Base-by-base conservation (phyloP, 176 grass and related monocot species). In the Neostapfia colusana region DNA sequence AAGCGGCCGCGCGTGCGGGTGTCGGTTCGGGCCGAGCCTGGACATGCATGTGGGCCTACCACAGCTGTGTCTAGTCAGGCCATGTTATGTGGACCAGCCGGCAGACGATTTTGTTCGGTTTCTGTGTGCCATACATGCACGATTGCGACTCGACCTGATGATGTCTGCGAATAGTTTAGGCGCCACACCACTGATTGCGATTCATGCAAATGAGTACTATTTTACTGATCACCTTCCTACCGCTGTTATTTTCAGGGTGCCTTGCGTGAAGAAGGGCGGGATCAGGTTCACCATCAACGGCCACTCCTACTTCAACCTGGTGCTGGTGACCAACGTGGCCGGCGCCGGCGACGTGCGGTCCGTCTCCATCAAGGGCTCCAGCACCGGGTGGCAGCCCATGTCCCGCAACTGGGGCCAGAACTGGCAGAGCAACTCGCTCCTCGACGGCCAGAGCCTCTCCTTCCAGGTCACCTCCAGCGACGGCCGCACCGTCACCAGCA, bases 341-440 rank as follows among this genome's bases (percentile, higher is more conserved):
- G 90, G 93, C 62, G 83, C 93, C 66, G 93, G 93, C 12, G 93
- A 97, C 42, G 80, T 90, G 75, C 75, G 43, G 9, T 63, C 90
- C 20, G 93, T 90, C 7, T 84, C 93, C 7, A 97, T 97, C 87
- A 97, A 93, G 79, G 90, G 93, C 1, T 93, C 93, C 35, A 80
- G 50, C 63, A 81, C 71, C 1, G 89, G 81, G 14, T 96, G 93
- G 93, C 93, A 92, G 79, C 61, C 89, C 41, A 96, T 96, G 93
- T 87, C 93, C 0, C 74, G 93, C 2, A 96, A 96, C 78, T 96
- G 89, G 93, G 93, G 93, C 16, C 93, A 96, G 81, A 96, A 96
- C 81, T 96, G 93, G 93, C 93, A 96, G 89, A 97, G 93, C 87
- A 97, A 97, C 85, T 63, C 85, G 5, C n/a, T 90, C 39, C 87